Base-by-base conservation (phyloP, 2,329 filamentous ascomycete genomes). In the Trichophyton simii region DNA sequence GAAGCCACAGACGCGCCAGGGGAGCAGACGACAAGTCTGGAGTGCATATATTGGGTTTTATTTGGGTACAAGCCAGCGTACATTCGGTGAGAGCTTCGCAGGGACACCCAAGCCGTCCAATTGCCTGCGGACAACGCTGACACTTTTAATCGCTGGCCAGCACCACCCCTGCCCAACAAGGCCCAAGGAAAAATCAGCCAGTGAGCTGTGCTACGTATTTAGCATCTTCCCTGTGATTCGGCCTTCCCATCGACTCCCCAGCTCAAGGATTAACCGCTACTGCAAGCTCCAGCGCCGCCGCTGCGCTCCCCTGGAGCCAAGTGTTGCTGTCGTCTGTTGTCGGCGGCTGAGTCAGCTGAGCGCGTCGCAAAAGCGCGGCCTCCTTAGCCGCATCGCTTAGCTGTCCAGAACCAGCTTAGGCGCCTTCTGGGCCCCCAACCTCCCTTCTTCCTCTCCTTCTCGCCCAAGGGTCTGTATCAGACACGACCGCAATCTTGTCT, bases 331-430 rank as follows among this genome's bases (percentile, higher is more conserved):
- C 20, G n/a, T 18, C 15, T 18, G n/a, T 15, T 34, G 28, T 28
- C n/a, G 28, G 50, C 50, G 50, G 50, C 50, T 55, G 50, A 55
- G 50, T 55, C 50, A 55, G 50, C 46, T 50, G 46, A 44, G 20
- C 50, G n/a, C 28, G 50, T 28, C 50, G 50, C 50, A 28, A 22
- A 31, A 28, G 18, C 46, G 18, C 46, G 46, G 25, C 50, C 50
- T 11, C 7, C 50, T 18, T 44, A 42, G 31, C 41, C 41, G 31
- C 42, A 25, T 59, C 58, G 58, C 58, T 59, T 59, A 59, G 28
- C 41, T 59, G 58, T 59, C 58, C 58, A 34, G 44, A 59, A 44
- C 41, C 41, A 59, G 58, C 28, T 59, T 59, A 59, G 58, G 36
- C 58, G 58, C 58, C 58, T 25, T 18, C 41, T 42, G 3, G 9